phyloP scores from a whole-genome alignment of 1,284 basidiomycete genomes.

The Grifola frondosa region DNA sequence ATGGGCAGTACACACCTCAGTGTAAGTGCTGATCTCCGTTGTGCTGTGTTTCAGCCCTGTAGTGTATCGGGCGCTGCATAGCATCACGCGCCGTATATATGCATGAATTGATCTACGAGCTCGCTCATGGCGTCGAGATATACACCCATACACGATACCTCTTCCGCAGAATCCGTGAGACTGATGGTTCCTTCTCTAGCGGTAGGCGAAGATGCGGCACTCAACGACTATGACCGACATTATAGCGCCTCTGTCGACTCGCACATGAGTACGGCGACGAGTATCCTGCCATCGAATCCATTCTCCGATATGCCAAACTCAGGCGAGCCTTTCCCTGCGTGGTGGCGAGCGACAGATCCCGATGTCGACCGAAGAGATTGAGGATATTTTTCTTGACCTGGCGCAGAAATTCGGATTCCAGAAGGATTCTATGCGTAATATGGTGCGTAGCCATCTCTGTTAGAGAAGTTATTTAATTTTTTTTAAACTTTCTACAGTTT shows the following conservation, averaged over 20 bases:
- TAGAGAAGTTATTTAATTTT: not conserved
- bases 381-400: conserved; percentile 98
- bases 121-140: conserved; percentile 15
- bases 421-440: conserved; percentile 89
- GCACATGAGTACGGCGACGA: conserved; percentile 39
- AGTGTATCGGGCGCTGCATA: no score
- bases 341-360: conserved; percentile 95
- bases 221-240: conserved; percentile 28
- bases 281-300: conserved; percentile 59
- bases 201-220: conserved; percentile 24
- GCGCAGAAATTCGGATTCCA: conserved; percentile 99
- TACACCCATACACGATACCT: conserved; percentile 13
- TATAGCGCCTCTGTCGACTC: conserved; percentile 38
- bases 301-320: conserved; percentile 46
- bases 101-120: not conserved
- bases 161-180: conserved; percentile 20
- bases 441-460: conserved; percentile 48
- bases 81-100: no score
- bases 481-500: conserved; percentile 52
- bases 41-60: no score
- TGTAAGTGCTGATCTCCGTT: conserved; percentile 24
- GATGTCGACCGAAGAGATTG: conserved; percentile 97
- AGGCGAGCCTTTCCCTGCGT: conserved; percentile 88
- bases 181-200: conserved; percentile 17
- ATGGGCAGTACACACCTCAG: conserved; percentile 36